Conservation (phyloP, 1,284 basidiomycete species). For the Austroboletus novae-zelandiae region DNA sequence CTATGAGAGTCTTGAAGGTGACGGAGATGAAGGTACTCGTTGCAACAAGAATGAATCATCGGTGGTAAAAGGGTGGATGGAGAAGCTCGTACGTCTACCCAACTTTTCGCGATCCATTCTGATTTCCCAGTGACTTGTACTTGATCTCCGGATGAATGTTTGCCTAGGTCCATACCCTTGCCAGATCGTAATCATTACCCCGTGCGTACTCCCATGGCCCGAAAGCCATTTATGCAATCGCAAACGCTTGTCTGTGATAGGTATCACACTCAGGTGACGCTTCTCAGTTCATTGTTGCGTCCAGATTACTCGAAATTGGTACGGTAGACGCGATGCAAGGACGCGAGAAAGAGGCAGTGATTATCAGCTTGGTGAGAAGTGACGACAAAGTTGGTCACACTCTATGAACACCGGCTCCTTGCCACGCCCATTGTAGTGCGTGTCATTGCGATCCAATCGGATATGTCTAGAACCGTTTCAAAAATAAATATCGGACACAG, state of each 20-base stretch:
- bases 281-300: slow-evolving; percentile 72
- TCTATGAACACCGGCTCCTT: too few species aligned
- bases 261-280: slow-evolving; percentile 89
- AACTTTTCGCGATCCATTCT: slow-evolving; percentile 21
- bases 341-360: slow-evolving; percentile 85
- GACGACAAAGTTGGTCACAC: slow-evolving; percentile 69
- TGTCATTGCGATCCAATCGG: too few species aligned
- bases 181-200: slow-evolving; percentile 90
- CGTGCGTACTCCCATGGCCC: slow-evolving; percentile 40
- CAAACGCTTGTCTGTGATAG: slow-evolving; percentile 28
- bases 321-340: slow-evolving; percentile 95
- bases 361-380: slow-evolving; percentile 86
- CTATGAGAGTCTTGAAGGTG: slow-evolving; percentile 71
- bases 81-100: slow-evolving; percentile 56
- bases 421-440: too few species aligned
- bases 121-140: not conserved
- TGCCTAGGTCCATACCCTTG: slow-evolving; percentile 59
- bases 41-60: slow-evolving; percentile 93
- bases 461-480: too few species aligned
- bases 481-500: too few species aligned
- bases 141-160: not conserved
- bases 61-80: slow-evolving; percentile 81
- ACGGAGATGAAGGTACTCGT: slow-evolving; percentile 79
- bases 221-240: too few species aligned
- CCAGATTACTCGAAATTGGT: slow-evolving; percentile 80